Evolutionary conservation across 1,139 yeast species (phyloP), one percentile per base, ranked within the genome.

Genomic region (Hansenula lynferdii): DNA sequence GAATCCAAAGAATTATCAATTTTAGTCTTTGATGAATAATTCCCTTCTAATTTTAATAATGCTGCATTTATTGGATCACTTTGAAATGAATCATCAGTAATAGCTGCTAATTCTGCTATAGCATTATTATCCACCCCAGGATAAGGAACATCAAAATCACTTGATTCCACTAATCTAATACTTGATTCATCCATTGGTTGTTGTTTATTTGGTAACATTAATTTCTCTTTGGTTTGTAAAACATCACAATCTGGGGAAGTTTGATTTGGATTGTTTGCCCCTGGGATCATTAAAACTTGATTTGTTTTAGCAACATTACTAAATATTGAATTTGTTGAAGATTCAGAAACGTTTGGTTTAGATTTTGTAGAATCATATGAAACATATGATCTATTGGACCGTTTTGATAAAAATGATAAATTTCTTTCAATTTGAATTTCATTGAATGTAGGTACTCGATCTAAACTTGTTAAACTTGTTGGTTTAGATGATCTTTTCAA

Each of bases 11-110:
- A 38, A 5, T 29, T 28, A 16, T 32, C 22, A 22, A 26, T 28
- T 12, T 48, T 41, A 17, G 30, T 33, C 11, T 22, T 36, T 32
- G 40, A 50, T 25, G 45, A 42, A 34, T 63, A 71, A 29, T 70
- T 76, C 1, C 96, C 97, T 59, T 85, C 95, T 23, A 89, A 65
- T 57, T 85, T 86, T 56, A 70, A 69, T 44, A 89, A 66, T 0
- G 97, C 92, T 39, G 78, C 76, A 40, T 72, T 75, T n/a, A 89
- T 68, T 0, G 96, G 96, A 56, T 80, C 80, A 22, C 75, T 80
- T 28, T 71, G 76, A 34, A 74, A 66, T 1, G 81, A 67, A 42
- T 82, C 90, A 56, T 87, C 96, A 0, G 96, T 90, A 35, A 87
- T 80, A 3, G 83, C 82, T 1, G 92, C 90, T 39, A 85, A 68